Evolutionary conservation across 305 asterid species (phyloP), one percentile per base, ranked within the genome.

Genomic region (Solanum hybrid): DNA sequence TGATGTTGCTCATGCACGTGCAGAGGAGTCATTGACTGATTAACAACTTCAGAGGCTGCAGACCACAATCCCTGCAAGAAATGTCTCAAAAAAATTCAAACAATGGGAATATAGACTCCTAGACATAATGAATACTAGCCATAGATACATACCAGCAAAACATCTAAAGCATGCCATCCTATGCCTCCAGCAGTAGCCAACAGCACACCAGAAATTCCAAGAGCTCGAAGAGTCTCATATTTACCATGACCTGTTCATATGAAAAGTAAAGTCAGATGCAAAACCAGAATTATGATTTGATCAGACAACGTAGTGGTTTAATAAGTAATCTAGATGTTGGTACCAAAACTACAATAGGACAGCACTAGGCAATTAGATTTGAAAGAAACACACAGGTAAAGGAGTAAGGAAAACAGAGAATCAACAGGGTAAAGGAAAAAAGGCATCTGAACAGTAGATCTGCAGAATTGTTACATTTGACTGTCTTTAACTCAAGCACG

Each of bases 141-240:
- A 72, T 60, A 24, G 35, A 14, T 32, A 56, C 51, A 56, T 95
- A 97, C 99, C 94, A 82, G 75, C 89, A 97, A 87, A 81, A 95
- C 92, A 88, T 97, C 99, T 35, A 95, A 88, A 80, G 99, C 98
- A 93, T 96, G 99, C 98, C 98, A 97, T 89, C 96, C 98, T 60
- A 97, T 96, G 90, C 99, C 99, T 81, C 99, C 99, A 88, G 98
- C 97, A 87, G 98, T 96, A 86, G 92, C 94, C 97, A 97, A 94
- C 86, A 97, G 98, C 92, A 96, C 90, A 71, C 93, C 92, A 72
- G 98, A 97, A 92, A 96, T 97, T 87, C 95, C 97, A 89, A 97
- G 98, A 79, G 98, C 98, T 88, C 99, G 98, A 89, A 97, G 91
- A n/a, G 98, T 95, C 94, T 96, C 99, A 90, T 96, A 97, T 92